Conservation (phyloP, 2,329 filamentous ascomycete genomes). For the Paracamarosporium sp. region DNA sequence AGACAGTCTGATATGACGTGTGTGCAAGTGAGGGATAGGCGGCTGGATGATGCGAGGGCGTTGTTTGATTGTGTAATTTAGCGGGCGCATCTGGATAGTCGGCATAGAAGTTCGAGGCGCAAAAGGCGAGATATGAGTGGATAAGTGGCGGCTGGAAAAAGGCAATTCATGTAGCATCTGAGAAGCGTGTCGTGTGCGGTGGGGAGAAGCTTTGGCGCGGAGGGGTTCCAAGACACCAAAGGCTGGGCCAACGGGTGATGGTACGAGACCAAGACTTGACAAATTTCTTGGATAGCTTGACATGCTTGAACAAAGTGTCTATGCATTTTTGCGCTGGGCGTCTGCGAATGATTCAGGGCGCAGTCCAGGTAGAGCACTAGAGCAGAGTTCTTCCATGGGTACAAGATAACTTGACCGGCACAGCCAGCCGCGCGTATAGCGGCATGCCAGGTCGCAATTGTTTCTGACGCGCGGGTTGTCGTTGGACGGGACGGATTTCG, state of each 20-base stretch:
- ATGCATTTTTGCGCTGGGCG: neutral
- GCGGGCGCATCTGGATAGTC: slow-evolving; percentile 5
- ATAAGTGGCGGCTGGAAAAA: neutral
- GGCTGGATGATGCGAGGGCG: neutral
- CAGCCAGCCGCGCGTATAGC: too few species aligned
- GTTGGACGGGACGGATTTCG: neutral
- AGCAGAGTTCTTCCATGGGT: neutral
- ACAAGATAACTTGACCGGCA: neutral
- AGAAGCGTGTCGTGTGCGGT: neutral
- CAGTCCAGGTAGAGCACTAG: neutral
- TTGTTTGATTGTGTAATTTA: slow-evolving; percentile 5
- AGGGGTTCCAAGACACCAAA: neutral
- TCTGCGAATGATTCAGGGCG: neutral
- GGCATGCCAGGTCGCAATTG: neutral
- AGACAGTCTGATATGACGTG: slow-evolving; percentile 15
- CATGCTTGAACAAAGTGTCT: neutral
- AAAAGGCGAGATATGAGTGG: neutral
- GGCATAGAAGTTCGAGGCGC: slow-evolving; percentile 4
- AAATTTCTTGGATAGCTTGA: neutral
- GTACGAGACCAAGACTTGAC: neutral
- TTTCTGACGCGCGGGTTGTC: neutral
- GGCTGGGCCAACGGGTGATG: neutral
- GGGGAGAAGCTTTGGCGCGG: slow-evolving; percentile 1
- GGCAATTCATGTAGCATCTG: neutral
- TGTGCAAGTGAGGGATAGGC: neutral